A percentile compares a stretch with the other conserved stretches of the same genome.
phyloP scores from a whole-genome alignment of 371 early-diverging fungal genomes.

The Actinomortierella wolfii region DNA sequence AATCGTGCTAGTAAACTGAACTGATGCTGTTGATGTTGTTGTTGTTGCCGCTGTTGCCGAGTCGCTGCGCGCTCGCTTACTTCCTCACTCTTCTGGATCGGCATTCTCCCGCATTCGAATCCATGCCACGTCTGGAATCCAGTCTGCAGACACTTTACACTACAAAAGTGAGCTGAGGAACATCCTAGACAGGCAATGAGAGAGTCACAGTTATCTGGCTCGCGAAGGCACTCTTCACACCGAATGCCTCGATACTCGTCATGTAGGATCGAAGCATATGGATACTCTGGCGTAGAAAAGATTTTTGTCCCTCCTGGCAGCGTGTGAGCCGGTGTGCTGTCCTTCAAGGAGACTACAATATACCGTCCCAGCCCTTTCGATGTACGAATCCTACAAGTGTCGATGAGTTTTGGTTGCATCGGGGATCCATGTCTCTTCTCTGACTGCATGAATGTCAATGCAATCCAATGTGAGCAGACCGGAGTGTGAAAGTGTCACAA shows the following conservation, averaged over 20 bases:
- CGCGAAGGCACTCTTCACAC: conserved; percentile 36
- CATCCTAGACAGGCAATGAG: conserved; percentile 14
- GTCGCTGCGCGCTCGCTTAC: too few relatives aligned
- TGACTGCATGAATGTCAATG: too few relatives aligned
- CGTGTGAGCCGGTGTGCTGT: background rate
- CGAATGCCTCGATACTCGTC: conserved; percentile 21
- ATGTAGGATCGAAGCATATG: conserved; percentile 34
- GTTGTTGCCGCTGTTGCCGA: background rate
- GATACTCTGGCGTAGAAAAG: conserved; percentile 25
- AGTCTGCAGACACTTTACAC: conserved; percentile 11
- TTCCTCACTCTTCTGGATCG: too few relatives aligned
- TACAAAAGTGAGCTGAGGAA: conserved; percentile 23
- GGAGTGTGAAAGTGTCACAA: too few relatives aligned
- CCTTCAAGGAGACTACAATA: conserved; percentile 4
- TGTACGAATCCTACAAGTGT: background rate
- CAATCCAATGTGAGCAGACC: too few relatives aligned
- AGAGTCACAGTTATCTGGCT: background rate
- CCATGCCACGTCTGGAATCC: conserved; percentile 39
- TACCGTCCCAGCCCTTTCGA: background rate
- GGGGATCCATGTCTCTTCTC: background rate
- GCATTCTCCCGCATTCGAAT: conserved; percentile 24
- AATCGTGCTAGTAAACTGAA: background rate
- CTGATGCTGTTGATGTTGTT: background rate
- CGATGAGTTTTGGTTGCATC: conserved; percentile 1
- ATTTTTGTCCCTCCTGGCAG: background rate